Evolutionary conservation across 2,329 filamentous ascomycete genomes (phyloP), one percentile per base, ranked within the genome.

Genomic region (Fusarium siculi): DNA sequence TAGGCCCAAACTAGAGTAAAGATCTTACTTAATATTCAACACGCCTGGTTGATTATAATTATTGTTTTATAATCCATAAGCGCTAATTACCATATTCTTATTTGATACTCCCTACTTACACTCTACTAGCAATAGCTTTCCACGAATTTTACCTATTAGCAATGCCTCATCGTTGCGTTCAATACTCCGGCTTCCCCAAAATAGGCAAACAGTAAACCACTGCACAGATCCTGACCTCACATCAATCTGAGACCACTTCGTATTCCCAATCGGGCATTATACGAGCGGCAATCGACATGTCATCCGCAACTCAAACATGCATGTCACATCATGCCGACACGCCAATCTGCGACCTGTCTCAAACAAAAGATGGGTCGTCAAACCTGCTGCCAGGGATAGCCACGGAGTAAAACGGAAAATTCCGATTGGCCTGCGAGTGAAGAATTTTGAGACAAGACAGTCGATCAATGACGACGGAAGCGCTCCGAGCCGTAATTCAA

Each of bases 11-110:
- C 15, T 9, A 14, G 12, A 1, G 5, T 4, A 9, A 32, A 25
- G 2, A 21, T 4, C 5, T 2, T 25, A 1, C 16, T 50, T 15
- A 7, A 14, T 19, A 11, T 14, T 23, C 2, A 23, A 4, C 2
- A 19, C 1, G 2, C 8, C 14, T 7, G 0, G 5, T 14, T 23
- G 1, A 14, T 23, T 5, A 19, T 1, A 19, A 11, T 32, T 32
- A 14, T 32, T 32, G 32, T 14, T 32, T 32, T 12, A 12, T 14
- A 32, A 32, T 12, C 10, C 12, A 32, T 32, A 2, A 14, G 32
- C 32, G 32, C 32, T 14, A 32, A 32, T 32, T 6, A 1, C 32
- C 1, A 5, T 44, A 19, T 12, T 25, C 2, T 8, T 11, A 42
- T 15, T 1, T 16, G 12, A 32, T 14, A 32, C 25, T 25, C 25